Evolutionary conservation across 495 filamentous ascomycete species (phyloP).

Genomic region (Letharia lupina): DNA sequence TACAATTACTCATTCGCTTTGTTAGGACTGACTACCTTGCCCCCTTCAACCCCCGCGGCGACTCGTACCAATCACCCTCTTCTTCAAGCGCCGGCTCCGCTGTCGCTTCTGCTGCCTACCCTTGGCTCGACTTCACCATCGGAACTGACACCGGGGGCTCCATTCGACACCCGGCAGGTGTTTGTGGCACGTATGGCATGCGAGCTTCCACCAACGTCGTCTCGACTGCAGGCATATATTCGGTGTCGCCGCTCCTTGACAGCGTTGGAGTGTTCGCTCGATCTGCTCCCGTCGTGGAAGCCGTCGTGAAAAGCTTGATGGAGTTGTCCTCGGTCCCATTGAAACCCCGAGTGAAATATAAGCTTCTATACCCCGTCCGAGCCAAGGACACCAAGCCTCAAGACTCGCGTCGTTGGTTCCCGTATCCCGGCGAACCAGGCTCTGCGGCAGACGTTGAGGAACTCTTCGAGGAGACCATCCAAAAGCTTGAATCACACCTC

Average conservation of each 20-base stretch:
- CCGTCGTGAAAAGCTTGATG: slow-evolving; percentile 8
- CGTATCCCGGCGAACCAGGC: slow-evolving; percentile 8
- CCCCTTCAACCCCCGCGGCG: slow-evolving; percentile 39
- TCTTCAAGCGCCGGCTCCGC: slow-evolving; percentile 35
- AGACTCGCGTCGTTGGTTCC: slow-evolving; percentile 20
- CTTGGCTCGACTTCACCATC: slow-evolving; percentile 38
- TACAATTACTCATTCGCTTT: slow-evolving; percentile 1
- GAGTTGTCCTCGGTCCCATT: background rate
- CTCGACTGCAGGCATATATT: slow-evolving; percentile 33
- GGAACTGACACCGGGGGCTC: slow-evolving; percentile 43
- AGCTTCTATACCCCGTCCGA: slow-evolving; percentile 21
- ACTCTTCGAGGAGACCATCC: slow-evolving; percentile 20
- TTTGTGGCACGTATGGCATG: slow-evolving; percentile 34
- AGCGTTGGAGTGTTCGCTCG: slow-evolving; percentile 34
- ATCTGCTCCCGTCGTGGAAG: slow-evolving; percentile 10
- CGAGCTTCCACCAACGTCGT: slow-evolving; percentile 36
- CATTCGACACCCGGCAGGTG: slow-evolving; percentile 32
- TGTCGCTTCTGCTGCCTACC: slow-evolving; percentile 33
- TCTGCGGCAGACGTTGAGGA: slow-evolving; percentile 14
- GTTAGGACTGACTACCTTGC: slow-evolving; percentile 36
- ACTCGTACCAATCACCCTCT: slow-evolving; percentile 38
- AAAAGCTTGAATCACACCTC: slow-evolving; percentile 22
- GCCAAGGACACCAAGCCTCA: slow-evolving; percentile 4
- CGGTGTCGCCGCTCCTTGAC: slow-evolving; percentile 37
- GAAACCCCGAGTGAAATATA: slow-evolving; percentile 16